Percentiles rank a stretch among this genome's conserved stretches.
These are phyloP conservation scores for Globisporangium nunn DNA, from an alignment of 352 stramenopile species.

Conservation along the genomic window DNA sequence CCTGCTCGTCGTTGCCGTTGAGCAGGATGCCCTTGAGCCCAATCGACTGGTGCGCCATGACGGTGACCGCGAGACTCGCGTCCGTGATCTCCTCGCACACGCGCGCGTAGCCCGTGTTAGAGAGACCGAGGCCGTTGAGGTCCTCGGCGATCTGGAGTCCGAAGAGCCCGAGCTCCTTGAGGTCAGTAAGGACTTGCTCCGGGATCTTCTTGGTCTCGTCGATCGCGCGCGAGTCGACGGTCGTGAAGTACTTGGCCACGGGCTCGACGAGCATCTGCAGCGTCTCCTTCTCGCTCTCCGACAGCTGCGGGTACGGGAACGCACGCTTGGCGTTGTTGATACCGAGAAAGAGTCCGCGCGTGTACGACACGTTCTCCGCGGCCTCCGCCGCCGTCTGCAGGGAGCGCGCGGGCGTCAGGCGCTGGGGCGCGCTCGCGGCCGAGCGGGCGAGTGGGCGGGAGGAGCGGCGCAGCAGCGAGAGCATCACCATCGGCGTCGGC, in stretches of 20 bases:
- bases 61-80: slow-evolving; percentile 65
- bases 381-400: slow-evolving; percentile 71
- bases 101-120: slow-evolving; percentile 80
- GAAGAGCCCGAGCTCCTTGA: slow-evolving; percentile 84
- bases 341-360: slow-evolving; percentile 73
- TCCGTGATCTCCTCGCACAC: slow-evolving; percentile 85
- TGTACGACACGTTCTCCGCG: slow-evolving; percentile 65
- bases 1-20: slow-evolving; percentile 69
- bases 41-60: slow-evolving; percentile 88
- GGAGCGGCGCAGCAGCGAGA: slow-evolving; percentile 33
- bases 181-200: slow-evolving; percentile 54
- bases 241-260: slow-evolving; percentile 71
- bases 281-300: slow-evolving; percentile 67
- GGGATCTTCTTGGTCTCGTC: slow-evolving; percentile 81
- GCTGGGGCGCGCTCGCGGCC: slow-evolving; percentile 11
- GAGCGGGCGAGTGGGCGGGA: slow-evolving; percentile 6
- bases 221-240: slow-evolving; percentile 63
- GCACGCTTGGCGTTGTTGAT: slow-evolving; percentile 74
- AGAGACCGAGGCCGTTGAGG: slow-evolving; percentile 66
- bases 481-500: slow-evolving; percentile 28
- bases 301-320: slow-evolving; percentile 75
- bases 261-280: slow-evolving; percentile 82
- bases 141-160: slow-evolving; percentile 82
- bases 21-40: slow-evolving; percentile 85
- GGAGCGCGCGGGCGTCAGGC: slow-evolving; percentile 17